phyloP scores from a whole-genome alignment of 441 rosid genomes.

The Rhodomyrtus psidioides region DNA sequence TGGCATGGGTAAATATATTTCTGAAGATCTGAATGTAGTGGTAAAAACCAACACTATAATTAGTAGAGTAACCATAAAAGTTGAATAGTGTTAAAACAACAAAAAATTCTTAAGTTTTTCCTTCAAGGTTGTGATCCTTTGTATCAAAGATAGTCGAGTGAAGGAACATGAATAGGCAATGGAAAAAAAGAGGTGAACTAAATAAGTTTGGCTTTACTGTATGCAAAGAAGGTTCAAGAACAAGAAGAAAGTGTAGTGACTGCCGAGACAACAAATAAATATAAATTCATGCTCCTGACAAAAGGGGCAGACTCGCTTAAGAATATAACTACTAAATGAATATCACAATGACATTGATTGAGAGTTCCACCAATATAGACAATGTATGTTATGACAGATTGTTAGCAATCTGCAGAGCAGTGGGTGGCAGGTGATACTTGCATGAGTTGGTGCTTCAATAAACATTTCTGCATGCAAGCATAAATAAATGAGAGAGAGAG shows the following conservation, averaged over 20 bases:
- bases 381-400: too few species aligned
- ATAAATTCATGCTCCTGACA: too few species aligned
- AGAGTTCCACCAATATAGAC: too few species aligned
- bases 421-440: background rate
- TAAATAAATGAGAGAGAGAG: too few species aligned
- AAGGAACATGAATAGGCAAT: background rate
- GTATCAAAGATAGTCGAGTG: background rate
- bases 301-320: too few species aligned
- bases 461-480: background rate
- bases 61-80: background rate
- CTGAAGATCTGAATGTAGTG: constrained; percentile 70
- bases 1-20: constrained; percentile 81
- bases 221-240: background rate
- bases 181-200: background rate
- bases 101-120: background rate
- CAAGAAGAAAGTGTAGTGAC: background rate
- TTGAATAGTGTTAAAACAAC: background rate
- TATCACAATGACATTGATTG: too few species aligned
- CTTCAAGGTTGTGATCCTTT: background rate
- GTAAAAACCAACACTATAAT: background rate
- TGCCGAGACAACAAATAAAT: too few species aligned
- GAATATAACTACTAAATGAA: too few species aligned
- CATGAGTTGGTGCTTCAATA: background rate
- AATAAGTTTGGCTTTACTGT: background rate
- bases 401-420: background rate